A percentile compares a stretch with the other conserved stretches of the same genome.
phyloP scores from a whole-genome alignment of 768 basidiomycete genomes.

The Tephrocybe sp. region DNA sequence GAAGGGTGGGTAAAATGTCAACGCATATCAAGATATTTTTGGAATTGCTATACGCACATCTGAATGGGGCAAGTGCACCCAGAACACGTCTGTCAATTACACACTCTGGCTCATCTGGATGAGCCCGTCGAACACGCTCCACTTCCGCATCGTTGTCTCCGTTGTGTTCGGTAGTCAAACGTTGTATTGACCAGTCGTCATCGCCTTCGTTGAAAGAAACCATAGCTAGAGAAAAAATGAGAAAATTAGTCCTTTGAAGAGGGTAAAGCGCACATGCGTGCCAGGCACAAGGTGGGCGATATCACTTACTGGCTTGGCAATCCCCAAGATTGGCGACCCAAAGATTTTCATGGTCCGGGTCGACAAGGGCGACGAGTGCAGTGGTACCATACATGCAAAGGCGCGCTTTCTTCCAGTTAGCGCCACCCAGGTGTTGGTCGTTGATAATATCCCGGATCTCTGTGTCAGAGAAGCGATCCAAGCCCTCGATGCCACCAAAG shows the following conservation, averaged over 20 bases:
- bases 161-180: slow-evolving; percentile 67
- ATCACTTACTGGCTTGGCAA: slow-evolving; percentile 66
- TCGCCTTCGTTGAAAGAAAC: slow-evolving; percentile 42
- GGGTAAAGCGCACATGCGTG: slow-evolving; percentile 1
- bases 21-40: slow-evolving; percentile 12
- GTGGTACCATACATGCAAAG: slow-evolving; percentile 82
- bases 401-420: slow-evolving; percentile 62
- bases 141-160: slow-evolving; percentile 67
- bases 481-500: slow-evolving; percentile 53
- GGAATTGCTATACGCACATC: slow-evolving; percentile 50
- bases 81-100: slow-evolving; percentile 65
- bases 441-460: slow-evolving; percentile 61
- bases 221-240: slow-evolving; percentile 38
- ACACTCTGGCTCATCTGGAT: slow-evolving; percentile 70
- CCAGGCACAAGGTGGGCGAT: slow-evolving; percentile 11
- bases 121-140: slow-evolving; percentile 57
- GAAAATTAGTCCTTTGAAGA: slow-evolving; percentile 2
- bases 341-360: slow-evolving; percentile 63
- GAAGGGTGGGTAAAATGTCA: slow-evolving; percentile 10
- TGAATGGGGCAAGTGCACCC: slow-evolving; percentile 74
- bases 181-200: slow-evolving; percentile 57
- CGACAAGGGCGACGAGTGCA: slow-evolving; percentile 68
- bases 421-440: slow-evolving; percentile 55
- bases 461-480: slow-evolving; percentile 50
- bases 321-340: slow-evolving; percentile 84